Evolutionary conservation across 257 asterid genomes (phyloP).

Genomic region (Petunia secreta): DNA sequence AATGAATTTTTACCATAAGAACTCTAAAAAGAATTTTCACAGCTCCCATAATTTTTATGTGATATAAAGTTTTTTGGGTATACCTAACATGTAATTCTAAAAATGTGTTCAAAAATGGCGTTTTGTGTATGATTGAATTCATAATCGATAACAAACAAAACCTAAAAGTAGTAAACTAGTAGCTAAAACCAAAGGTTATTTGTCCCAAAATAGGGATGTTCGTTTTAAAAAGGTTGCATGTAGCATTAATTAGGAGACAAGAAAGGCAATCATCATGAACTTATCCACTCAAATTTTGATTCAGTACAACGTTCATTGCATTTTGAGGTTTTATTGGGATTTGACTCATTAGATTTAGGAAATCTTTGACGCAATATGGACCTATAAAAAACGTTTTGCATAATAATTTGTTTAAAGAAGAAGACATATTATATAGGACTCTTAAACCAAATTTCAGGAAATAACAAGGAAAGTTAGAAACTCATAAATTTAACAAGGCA

Average conservation of each 20-base stretch:
- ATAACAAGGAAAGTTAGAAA: neutral
- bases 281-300: neutral
- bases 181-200: constrained; percentile 6
- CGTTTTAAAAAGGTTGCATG: neutral
- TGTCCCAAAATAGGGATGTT: constrained; percentile 10
- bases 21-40: no score
- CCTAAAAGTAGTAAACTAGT: constrained; percentile 3
- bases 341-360: neutral
- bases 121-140: constrained; percentile 27
- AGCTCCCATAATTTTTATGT: neutral
- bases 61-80: neutral
- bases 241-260: neutral
- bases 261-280: constrained; percentile 15
- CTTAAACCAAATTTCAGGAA: neutral
- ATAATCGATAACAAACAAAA: constrained; percentile 15
- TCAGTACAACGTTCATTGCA: constrained; percentile 9
- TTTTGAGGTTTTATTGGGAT: neutral
- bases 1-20: no score
- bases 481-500: neutral
- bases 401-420: neutral
- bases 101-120: neutral
- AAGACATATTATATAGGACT: neutral
- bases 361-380: neutral
- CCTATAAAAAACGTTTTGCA: neutral
- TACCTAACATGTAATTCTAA: neutral